Evolutionary conservation across 2,329 filamentous ascomycete species (phyloP), one percentile per base, ranked within the genome.

Genomic region (Dothistroma pini): DNA sequence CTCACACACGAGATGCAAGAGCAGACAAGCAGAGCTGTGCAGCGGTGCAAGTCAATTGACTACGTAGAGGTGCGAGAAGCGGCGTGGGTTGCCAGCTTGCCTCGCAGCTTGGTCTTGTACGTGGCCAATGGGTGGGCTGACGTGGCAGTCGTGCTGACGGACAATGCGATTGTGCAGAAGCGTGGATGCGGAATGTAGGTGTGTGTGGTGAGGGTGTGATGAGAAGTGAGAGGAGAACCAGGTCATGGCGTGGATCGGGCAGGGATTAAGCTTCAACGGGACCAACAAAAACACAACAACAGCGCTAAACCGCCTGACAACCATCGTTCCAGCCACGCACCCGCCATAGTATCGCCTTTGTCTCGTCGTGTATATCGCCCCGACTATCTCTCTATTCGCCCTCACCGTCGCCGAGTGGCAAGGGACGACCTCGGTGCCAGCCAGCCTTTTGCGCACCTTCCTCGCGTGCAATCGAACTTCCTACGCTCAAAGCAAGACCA

Each of bases 1-100:
- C 81, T 81, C 81, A 81, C 79, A 83, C 79, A 63, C 63, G 58
- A 58, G 64, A 68, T 63, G 66, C 21, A 66, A 66, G 69, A 64
- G 56, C 48, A 58, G 63, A 66, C 65, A 64, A 68, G 65, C 60
- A 56, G 62, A 67, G 63, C 63, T 54, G 44, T 48, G 57, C 51
- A 58, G 52, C 51, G 56, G 49, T 58, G 49, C 44, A 55, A 35
- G 21, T 38, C 53, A 44, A 44, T 48, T 16, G 44, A 56, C 38
- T 48, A 56, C 54, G 25, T 29, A 49, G 44, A 49, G 54, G 48
- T 32, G 34, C 34, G 53, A 48, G 38, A 47, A 55, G 53, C 31
- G 21, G 53, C 31, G 35, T 34, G 32, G n/a, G 25, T 44, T 29
- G 53, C 34, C 32, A 38, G 31, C 32, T 55, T 44, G 35, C 16